A percentile compares a stretch with the other conserved stretches of the same genome.
These are phyloP conservation scores for Beauveria varroae DNA, from an alignment of 2,329 filamentous ascomycete species.

Conservation along the genomic window DNA sequence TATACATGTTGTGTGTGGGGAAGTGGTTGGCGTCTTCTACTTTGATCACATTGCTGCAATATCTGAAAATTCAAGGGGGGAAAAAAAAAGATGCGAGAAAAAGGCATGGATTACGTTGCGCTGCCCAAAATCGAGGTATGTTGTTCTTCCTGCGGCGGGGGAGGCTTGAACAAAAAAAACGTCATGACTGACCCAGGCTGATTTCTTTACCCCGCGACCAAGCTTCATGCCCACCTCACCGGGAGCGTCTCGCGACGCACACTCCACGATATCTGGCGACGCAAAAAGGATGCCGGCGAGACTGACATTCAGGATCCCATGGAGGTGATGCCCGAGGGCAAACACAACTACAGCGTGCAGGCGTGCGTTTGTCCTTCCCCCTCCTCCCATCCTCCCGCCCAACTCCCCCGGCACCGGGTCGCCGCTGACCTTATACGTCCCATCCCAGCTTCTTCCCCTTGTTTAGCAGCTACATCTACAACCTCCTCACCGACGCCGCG, in stretches of 20 bases:
- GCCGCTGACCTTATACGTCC: neutral
- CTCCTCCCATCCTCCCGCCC: neutral
- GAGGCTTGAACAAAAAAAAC: too few species aligned
- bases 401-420: neutral
- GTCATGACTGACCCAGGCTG: neutral
- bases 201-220: neutral
- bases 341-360: slow-evolving; percentile 62
- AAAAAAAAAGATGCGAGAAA: neutral
- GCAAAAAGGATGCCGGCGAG: slow-evolving; percentile 45
- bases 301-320: slow-evolving; percentile 60
- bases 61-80: too few species aligned
- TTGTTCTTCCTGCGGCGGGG: neutral
- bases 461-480: slow-evolving; percentile 74
- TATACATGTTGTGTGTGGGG: neutral
- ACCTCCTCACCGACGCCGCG: slow-evolving; percentile 56
- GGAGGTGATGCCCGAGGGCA: slow-evolving; percentile 59
- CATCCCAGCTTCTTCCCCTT: slow-evolving; percentile 62
- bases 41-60: neutral
- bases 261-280: slow-evolving; percentile 66
- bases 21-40: neutral
- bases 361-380: slow-evolving; percentile 46
- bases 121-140: slow-evolving; percentile 50
- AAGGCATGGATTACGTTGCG: slow-evolving; percentile 36
- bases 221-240: slow-evolving; percentile 76
- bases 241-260: slow-evolving; percentile 68